Evolutionary conservation across 1,284 basidiomycete species (phyloP).

Genomic region (Hypsizygus ulmarius): DNA sequence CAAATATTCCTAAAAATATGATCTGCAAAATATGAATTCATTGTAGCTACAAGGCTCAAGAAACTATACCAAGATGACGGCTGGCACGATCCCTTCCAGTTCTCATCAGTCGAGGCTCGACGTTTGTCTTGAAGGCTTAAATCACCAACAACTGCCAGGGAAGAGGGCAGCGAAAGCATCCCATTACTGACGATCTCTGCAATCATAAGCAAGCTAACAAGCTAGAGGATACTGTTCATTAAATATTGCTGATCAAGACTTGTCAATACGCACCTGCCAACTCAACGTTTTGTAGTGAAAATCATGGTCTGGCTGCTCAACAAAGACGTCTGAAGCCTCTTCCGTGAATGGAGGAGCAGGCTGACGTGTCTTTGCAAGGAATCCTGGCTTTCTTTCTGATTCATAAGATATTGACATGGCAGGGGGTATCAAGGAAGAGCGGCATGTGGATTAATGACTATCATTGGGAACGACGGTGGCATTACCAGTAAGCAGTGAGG

Average conservation of each 20-base stretch:
- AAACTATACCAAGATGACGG: slow-evolving; percentile 38
- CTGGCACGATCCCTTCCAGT: slow-evolving; percentile 47
- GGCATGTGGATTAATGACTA: too few relatives aligned
- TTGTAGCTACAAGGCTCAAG: neutral
- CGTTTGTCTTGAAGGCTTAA: neutral
- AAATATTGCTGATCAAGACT: neutral
- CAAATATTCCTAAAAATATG: slow-evolving; percentile 54
- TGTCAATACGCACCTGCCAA: slow-evolving; percentile 44
- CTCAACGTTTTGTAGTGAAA: slow-evolving; percentile 47
- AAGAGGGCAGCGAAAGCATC: slow-evolving; percentile 53
- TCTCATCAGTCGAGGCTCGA: neutral
- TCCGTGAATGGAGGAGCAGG: neutral
- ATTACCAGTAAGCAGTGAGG: too few relatives aligned
- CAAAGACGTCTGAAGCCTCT: slow-evolving; percentile 28
- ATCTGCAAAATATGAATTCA: slow-evolving; percentile 25
- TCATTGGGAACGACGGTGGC: too few relatives aligned
- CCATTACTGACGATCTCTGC: slow-evolving; percentile 60
- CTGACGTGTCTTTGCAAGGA: too few relatives aligned
- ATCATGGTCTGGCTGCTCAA: slow-evolving; percentile 32
- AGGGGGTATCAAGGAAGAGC: too few relatives aligned
- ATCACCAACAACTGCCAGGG: slow-evolving; percentile 51
- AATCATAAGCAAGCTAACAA: slow-evolving; percentile 54
- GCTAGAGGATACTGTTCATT: slow-evolving; percentile 26
- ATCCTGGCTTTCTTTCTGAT: neutral
- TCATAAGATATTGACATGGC: too few relatives aligned